Evolutionary conservation across 306 rosid species (phyloP).

Genomic region (Dalbergia oliveri): DNA sequence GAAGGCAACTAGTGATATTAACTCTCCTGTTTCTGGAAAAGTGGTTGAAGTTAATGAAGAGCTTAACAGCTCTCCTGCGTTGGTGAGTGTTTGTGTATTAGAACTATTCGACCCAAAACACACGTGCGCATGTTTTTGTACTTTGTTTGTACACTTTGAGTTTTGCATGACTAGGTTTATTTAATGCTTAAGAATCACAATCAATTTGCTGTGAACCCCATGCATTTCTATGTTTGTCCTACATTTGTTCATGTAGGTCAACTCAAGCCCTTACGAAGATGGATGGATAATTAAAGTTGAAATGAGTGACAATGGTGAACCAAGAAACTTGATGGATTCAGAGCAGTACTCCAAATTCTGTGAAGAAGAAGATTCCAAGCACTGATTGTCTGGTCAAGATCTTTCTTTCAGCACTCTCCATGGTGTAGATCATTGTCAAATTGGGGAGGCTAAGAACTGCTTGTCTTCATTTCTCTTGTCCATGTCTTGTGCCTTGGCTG

Average conservation of each 20-base stretch:
- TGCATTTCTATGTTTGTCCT: conserved; percentile 20
- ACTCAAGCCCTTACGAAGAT: conserved; percentile 80
- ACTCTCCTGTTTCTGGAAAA: conserved; percentile 92
- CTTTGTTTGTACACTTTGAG: neutral
- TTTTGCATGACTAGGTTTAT: conserved; percentile 9
- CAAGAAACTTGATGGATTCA: conserved; percentile 84
- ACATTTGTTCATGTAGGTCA: conserved; percentile 57
- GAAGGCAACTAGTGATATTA: conserved; percentile 92
- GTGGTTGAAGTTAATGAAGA: conserved; percentile 75
- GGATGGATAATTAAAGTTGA: conserved; percentile 96
- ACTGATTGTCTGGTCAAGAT: conserved; percentile 52
- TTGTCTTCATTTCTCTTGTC: conserved; percentile 9
- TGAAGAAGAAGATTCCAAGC: conserved; percentile 90
- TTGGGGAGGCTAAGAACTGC: conserved; percentile 44
- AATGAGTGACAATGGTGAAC: conserved; percentile 61
- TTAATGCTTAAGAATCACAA: conserved; percentile 7
- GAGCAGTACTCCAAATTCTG: conserved; percentile 90
- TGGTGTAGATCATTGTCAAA: conserved; percentile 39
- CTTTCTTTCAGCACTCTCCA: conserved; percentile 21
- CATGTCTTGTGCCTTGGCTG: conserved; percentile 35
- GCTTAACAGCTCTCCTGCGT: conserved; percentile 82
- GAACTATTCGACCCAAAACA: too few relatives aligned
- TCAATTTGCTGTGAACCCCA: neutral
- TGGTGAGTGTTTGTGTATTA: conserved; percentile 61
- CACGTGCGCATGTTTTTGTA: too few relatives aligned